These are phyloP conservation scores for Podospora conica DNA, from an alignment of 495 filamentous ascomycete species.

Conservation along the genomic window DNA sequence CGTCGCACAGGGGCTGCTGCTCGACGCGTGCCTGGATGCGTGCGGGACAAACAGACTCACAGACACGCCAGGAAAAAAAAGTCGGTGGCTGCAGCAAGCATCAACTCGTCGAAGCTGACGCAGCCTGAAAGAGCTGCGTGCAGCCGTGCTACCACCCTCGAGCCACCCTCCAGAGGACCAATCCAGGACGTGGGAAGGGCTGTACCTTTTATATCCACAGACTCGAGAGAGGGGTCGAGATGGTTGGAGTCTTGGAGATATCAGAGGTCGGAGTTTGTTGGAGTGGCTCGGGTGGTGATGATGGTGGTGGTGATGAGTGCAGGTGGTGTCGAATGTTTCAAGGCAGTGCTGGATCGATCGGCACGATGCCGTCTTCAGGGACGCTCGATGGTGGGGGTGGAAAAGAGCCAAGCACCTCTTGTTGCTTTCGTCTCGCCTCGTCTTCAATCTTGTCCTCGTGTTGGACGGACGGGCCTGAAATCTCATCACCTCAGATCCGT, in stretches of 20 bases:
- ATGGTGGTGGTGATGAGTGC: no score
- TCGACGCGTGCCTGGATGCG: constrained; percentile 13
- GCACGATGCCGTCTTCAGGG: constrained; percentile 8
- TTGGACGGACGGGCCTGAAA: constrained; percentile 14
- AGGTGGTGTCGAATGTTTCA: not conserved
- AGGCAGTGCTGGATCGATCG: constrained; percentile 13
- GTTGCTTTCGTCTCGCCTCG: not conserved
- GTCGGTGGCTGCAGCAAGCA: not conserved
- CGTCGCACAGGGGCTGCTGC: constrained; percentile 13
- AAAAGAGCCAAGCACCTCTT: not conserved
- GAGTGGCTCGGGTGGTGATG: no score
- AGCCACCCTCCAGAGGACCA: not conserved
- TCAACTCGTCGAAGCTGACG: constrained; percentile 2
- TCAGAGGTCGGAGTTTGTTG: not conserved
- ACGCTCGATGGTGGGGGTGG: not conserved
- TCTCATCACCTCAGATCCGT: constrained; percentile 11
- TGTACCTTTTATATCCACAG: no score
- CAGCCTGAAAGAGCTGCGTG: constrained; percentile 7
- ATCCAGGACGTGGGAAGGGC: not conserved
- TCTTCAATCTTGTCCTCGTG: not conserved
- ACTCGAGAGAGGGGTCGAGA: not conserved
- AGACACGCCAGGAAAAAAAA: not conserved
- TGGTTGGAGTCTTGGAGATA: not conserved
- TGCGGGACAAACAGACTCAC: not conserved
- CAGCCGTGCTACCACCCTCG: not conserved